Evolutionary conservation across 805 yeast species (phyloP).

Genomic region (Trichomonascus vanleenenianus): DNA sequence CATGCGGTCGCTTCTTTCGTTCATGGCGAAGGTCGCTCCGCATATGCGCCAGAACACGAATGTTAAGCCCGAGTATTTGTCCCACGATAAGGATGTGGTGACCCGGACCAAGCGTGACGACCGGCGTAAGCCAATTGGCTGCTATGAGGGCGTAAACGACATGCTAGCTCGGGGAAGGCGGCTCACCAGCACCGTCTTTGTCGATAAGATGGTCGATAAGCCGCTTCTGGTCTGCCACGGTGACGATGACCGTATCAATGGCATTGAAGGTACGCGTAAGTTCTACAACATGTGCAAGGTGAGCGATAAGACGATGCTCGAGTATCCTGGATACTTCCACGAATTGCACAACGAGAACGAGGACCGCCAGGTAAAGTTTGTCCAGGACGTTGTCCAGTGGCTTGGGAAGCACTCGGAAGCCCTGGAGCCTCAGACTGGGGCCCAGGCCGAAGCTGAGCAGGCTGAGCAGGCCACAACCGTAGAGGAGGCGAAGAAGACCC

Average conservation of each 20-base stretch:
- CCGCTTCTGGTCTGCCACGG: constrained; percentile 32
- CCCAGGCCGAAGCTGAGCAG: not conserved
- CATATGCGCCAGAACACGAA: constrained; percentile 17
- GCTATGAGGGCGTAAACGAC: constrained; percentile 27
- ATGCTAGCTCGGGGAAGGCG: constrained; percentile 30
- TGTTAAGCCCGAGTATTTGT: constrained; percentile 20
- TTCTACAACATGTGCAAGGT: constrained; percentile 18
- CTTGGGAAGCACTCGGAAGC: constrained; percentile 10
- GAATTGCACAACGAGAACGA: constrained; percentile 11
- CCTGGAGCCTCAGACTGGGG: not conserved
- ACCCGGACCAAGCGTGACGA: constrained; percentile 22
- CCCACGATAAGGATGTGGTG: constrained; percentile 23
- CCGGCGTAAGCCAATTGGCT: constrained; percentile 19
- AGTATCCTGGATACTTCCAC: constrained; percentile 19
- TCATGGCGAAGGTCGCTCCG: constrained; percentile 24
- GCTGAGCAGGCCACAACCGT: constrained; percentile 1
- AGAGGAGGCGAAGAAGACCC: no score
- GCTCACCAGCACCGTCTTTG: constrained; percentile 24
- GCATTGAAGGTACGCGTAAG: constrained; percentile 14
- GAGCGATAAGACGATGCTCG: constrained; percentile 17
- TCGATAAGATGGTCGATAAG: constrained; percentile 23
- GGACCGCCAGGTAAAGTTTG: constrained; percentile 11
- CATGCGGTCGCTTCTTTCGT: constrained; percentile 20
- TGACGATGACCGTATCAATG: constrained; percentile 17
- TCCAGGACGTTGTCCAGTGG: constrained; percentile 16